Base-by-base conservation (phyloP, 306 rosid species). In the Quercus berberidifolia region DNA sequence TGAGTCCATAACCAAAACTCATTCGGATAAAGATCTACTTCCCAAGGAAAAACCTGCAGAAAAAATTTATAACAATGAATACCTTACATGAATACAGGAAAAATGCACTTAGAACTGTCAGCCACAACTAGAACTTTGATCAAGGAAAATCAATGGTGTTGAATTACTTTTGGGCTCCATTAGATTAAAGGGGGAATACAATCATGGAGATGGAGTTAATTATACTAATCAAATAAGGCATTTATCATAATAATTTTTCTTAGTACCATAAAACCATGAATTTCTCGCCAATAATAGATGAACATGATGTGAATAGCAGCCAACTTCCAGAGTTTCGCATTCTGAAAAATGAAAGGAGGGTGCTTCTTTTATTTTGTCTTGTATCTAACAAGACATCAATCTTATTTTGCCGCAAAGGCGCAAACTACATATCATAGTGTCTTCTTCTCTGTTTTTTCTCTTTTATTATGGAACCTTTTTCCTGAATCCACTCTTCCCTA, bases 41-140 rank as follows among this genome's bases (percentile, higher is more conserved):
- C 75, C 51, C 28, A 69, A 18, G 41, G 74, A 79, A 49, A 21
- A 59, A 25, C 65, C 65, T 59, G 25, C 14, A 46, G 15, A 67
- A 23, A 51, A 12, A 67, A 21, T 54, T 14, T 3, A 57, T 17
- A 5, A 74, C 59, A 41, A 71, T 8, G 55, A 67, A 72, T 21
- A 56, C 56, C 59, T n/a, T 49, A 79, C 11, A 63, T 65, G 57
- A 64, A 64, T 21, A 38, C 59, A 60, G 20, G 69, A 19, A 75
- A 56, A 55, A 31, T 35, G 26, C 55, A 64, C 33, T 46, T 18
- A 49, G 62, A 82, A 77, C 72, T 43, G 18, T 57, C 20, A 62
- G 75, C 33, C 38, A 69, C 26, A 58, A 63, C 28, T 74, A 49
- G 65, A 80, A 76, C 70, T 77, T 82, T 41, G 62, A 43, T 69